Conservation (phyloP, 192 early-diverging fungal genomes). For the Cladochytrium replicatum region DNA sequence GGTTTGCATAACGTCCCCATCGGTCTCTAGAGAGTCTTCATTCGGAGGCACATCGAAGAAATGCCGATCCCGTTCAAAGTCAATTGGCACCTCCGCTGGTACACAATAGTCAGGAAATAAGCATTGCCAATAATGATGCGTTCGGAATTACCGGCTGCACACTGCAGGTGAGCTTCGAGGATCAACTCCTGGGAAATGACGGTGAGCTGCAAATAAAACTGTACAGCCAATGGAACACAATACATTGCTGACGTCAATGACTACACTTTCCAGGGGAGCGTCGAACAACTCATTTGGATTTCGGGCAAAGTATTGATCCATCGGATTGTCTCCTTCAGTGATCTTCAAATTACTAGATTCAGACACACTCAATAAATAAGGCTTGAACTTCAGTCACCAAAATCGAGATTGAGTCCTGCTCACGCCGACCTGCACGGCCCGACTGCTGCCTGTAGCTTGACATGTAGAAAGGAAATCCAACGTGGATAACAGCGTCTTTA, state of each 20-base stretch:
- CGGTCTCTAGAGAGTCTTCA: constrained; percentile 1
- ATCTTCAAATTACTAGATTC: too few relatives aligned
- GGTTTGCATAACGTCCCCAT: not conserved
- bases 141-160: too few relatives aligned
- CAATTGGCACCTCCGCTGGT: constrained; percentile 39
- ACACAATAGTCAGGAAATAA: too few relatives aligned
- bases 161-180: constrained; percentile 53
- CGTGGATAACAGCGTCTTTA: constrained; percentile 65
- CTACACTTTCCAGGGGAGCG: constrained; percentile 13
- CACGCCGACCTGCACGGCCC: constrained; percentile 62
- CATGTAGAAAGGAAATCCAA: constrained; percentile 57
- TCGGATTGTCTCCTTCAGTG: constrained; percentile 28
- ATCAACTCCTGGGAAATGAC: too few relatives aligned
- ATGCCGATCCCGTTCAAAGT: not conserved
- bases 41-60: constrained; percentile 1
- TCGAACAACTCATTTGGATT: constrained; percentile 43
- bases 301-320: constrained; percentile 46
- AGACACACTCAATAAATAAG: too few relatives aligned
- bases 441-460: constrained; percentile 60
- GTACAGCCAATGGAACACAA: too few relatives aligned
- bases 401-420: constrained; percentile 47
- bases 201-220: too few relatives aligned
- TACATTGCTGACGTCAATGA: constrained; percentile 27
- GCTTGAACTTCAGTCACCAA: constrained; percentile 27
- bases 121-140: too few relatives aligned